Base-by-base conservation (phyloP, 75 land plant genomes). In the Picea sitchensis region DNA sequence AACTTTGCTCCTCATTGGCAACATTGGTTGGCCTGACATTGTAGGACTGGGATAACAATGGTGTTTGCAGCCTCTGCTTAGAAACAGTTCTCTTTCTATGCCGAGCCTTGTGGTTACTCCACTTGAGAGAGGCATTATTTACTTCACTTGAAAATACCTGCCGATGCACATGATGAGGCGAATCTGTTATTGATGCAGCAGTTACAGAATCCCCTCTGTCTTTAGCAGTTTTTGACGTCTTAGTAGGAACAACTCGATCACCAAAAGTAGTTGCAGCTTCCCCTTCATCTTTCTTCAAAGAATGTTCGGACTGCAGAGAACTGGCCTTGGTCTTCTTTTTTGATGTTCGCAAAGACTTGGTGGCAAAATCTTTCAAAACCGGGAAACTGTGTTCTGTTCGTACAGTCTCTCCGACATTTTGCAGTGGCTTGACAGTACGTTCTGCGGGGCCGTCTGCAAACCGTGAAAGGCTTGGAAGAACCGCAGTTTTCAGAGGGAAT, bases 1-100 rank as follows among this genome's bases (percentile, higher is more conserved):
- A 87, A 72, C 90, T 92, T 51, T 91, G 88, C 59, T 91, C 86
- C 65, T 89, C 89, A 58, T 92, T 86, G 12, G 59, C 17, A 30
- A 56, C 76, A 20, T 23, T 23, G 23, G 20, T 23, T 20, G 5
- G 20, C 23, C 21, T 23, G 5, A 56, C 59, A 41, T 26, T 64
- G 74, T 23, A 21, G 6, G 20, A 4, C 72, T 68, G 72, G 1
- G 76, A 3, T 26, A 51, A 1, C 20, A 75, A 57, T 26, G 18
- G 2, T 44, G 44, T 54, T 3, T 17, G 14, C 0, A 1, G 64
- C 34, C 60, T 23, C 8, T 31, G 31, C 34, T 75, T 75, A 58
- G 59, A 21, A 15, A 75, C 30, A 15, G 59, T 31, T 7, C 76
- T 58, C 5, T 57, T 75, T 15, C 30, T 75, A 26, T 58, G 58